Conservation (phyloP, 345 rosid species). For the Linum usitatissimum region DNA sequence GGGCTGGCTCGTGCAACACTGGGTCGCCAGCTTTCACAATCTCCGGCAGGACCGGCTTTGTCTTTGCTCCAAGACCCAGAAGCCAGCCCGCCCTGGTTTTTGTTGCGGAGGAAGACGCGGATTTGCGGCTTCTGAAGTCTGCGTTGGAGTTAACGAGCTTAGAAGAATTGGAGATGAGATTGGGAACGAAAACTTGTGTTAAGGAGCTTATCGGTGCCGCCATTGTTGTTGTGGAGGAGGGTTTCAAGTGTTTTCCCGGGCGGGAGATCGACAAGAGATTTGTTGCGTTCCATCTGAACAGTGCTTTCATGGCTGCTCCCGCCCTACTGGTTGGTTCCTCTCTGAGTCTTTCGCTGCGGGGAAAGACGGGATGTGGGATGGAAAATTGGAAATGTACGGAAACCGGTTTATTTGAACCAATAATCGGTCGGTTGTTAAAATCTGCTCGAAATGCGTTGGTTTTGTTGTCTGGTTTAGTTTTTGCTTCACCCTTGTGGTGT, state of each 20-base stretch:
- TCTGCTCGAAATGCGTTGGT: too few relatives aligned
- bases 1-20: constrained; percentile 73
- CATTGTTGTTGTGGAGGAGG: background rate
- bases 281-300: constrained; percentile 42
- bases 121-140: constrained; percentile 17
- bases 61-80: constrained; percentile 64
- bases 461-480: too few relatives aligned
- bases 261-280: constrained; percentile 33
- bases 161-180: constrained; percentile 8
- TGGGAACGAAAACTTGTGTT: constrained; percentile 9
- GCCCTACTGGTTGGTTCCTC: background rate
- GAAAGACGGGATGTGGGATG: too few relatives aligned
- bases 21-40: constrained; percentile 85
- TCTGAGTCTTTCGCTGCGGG: too few relatives aligned
- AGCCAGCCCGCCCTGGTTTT: constrained; percentile 81
- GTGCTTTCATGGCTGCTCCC: constrained; percentile 36
- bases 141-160: background rate
- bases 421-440: too few relatives aligned
- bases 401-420: too few relatives aligned
- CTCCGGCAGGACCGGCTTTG: constrained; percentile 43
- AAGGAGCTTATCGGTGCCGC: constrained; percentile 5
- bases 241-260: constrained; percentile 19
- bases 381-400: too few relatives aligned
- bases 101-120: constrained; percentile 27
- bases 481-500: too few relatives aligned